Conservation (phyloP, 2,329 filamentous ascomycete species). For the Sporothrix euskadiensis region DNA sequence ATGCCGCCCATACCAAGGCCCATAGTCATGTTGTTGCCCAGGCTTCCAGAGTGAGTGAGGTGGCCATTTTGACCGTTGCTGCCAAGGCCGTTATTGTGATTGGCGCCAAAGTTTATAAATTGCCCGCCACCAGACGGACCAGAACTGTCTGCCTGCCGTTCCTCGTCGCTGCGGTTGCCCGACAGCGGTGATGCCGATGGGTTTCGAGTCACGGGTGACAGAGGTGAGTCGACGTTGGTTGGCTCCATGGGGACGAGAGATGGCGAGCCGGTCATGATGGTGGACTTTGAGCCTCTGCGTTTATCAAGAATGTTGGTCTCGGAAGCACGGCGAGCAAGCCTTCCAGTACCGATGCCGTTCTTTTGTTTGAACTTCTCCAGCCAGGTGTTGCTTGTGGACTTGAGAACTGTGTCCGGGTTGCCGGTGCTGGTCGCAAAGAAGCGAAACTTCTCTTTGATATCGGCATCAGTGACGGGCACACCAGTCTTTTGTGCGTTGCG, state of each 20-base stretch:
- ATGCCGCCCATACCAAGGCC: conserved; percentile 34
- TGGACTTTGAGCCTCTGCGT: conserved; percentile 47
- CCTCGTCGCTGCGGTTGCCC: conserved; percentile 68
- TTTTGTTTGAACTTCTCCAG: conserved; percentile 95
- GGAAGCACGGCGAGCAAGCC: conserved; percentile 57
- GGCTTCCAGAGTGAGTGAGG: not conserved
- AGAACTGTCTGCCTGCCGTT: conserved; percentile 52
- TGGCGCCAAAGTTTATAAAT: not conserved
- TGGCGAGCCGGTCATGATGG: conserved; percentile 51
- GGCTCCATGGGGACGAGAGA: conserved; percentile 45
- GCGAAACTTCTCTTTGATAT: conserved; percentile 79
- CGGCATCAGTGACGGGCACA: conserved; percentile 70
- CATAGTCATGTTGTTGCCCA: conserved; percentile 20
- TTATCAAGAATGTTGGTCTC: conserved; percentile 72
- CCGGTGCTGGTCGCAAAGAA: conserved; percentile 75
- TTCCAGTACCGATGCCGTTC: conserved; percentile 58
- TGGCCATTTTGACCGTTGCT: not conserved
- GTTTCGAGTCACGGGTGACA: conserved; percentile 64
- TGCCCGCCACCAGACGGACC: not conserved
- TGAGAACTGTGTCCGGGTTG: conserved; percentile 68
- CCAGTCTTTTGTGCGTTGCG: conserved; percentile 78
- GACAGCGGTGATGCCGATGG: conserved; percentile 70
- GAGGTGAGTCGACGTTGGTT: conserved; percentile 69
- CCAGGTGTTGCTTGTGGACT: conserved; percentile 74
- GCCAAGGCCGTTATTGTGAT: not conserved